Conservation (phyloP, 345 rosid genomes). For the Tarenaya hassleriana region DNA sequence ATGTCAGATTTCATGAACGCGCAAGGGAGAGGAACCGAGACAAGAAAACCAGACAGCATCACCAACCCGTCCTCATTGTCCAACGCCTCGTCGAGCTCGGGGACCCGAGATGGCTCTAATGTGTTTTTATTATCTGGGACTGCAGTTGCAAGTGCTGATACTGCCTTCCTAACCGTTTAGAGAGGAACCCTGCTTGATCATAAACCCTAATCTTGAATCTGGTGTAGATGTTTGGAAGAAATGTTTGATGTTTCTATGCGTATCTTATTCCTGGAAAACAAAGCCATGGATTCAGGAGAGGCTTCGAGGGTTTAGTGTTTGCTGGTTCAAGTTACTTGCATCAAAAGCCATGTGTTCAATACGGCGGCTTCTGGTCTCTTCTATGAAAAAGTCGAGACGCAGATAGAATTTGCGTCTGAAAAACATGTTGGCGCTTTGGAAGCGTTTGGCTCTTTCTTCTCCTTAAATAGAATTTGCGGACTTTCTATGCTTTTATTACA, state of each 20-base stretch:
- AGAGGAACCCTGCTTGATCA: background rate
- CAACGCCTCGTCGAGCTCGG: slow-evolving; percentile 38
- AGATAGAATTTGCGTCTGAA: slow-evolving; percentile 92
- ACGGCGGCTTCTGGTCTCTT: slow-evolving; percentile 92
- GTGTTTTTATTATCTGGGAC: slow-evolving; percentile 35
- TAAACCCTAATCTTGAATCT: background rate
- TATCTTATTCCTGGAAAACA: too few species aligned
- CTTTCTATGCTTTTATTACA: slow-evolving; percentile 12
- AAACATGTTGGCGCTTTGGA: too few species aligned
- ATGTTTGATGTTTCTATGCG: slow-evolving; percentile 15
- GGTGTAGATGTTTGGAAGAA: too few species aligned
- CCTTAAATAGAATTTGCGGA: slow-evolving; percentile 28
- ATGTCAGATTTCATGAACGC: slow-evolving; percentile 78
- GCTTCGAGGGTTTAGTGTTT: too few species aligned
- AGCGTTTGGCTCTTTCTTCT: slow-evolving; percentile 13
- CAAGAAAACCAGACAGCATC: slow-evolving; percentile 20
- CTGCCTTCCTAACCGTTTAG: slow-evolving; percentile 32
- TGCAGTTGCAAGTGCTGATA: slow-evolving; percentile 36
- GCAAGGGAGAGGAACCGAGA: slow-evolving; percentile 41
- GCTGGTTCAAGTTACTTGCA: too few species aligned
- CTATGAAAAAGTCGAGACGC: slow-evolving; percentile 74
- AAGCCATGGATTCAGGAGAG: background rate
- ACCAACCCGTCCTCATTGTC: slow-evolving; percentile 29
- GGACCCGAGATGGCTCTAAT: slow-evolving; percentile 38
- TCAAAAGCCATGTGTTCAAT: too few species aligned